Base-by-base conservation (phyloP, 1,284 basidiomycete species). In the Vanrija humicola region DNA sequence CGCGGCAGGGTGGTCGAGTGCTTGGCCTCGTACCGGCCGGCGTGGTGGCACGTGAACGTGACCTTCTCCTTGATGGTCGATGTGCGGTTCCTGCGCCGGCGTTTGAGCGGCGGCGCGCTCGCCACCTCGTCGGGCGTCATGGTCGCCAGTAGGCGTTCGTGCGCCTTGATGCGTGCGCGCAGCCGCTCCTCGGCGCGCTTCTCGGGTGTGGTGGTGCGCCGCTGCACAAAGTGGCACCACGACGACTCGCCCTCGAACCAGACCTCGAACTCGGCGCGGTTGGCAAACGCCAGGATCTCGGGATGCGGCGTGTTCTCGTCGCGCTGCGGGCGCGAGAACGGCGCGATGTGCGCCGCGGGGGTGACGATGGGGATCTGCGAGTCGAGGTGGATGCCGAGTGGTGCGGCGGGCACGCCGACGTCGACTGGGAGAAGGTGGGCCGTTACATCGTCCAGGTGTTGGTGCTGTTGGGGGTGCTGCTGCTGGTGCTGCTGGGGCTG, bases 221-320 rank as follows among this genome's bases (percentile, higher is more conserved):
- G 58, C 55, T 75, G 73, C n/a, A 75, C 73, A 48, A 66, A 74
- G 61, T 75, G 73, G 61, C 73, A 75, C 73, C 73, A 75, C 45
- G 60, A 64, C 38, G 55, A 62, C 59, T 75, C 73, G 18, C 67
- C 71, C 47, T 65, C 62, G 18, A 75, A 57, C 73, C 73, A 75
- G 5, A 53, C 60, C 0, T 70, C 60, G 48, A 75, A 75, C 43
- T 69, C 59, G 23, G 51, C 55, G 42, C 63, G 54, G 42, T 54
- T 64, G 1, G 46, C 39, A 46, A 75, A 75, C 12, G 46, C 43
- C 5, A 68, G 53, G 26, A 64, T 48, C 44, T 67, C 55, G 4
- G 73, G 73, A 59, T 64, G 60, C 9, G 69, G 69, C n/a, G 68
- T 68, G 25, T 26, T n/a, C 7, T 57, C 48, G 8, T 66, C 65